These are phyloP conservation scores for Dendrostoma leiphaemia DNA, from an alignment of 2,329 filamentous ascomycete species.

Conservation along the genomic window DNA sequence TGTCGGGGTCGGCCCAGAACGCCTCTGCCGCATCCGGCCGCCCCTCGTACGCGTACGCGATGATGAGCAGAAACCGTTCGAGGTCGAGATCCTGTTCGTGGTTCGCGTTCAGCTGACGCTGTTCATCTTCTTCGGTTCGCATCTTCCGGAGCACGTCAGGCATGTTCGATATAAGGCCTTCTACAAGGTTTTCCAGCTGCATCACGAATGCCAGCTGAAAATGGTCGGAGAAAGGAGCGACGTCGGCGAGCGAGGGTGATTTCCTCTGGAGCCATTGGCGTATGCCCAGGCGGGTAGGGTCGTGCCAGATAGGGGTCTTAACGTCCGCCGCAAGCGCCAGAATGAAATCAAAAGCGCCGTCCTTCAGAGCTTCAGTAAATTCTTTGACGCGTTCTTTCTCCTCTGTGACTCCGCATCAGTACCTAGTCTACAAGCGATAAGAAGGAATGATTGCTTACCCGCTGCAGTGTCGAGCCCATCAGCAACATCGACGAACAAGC, in stretches of 20 bases:
- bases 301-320: constrained; percentile 79
- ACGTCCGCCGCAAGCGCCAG: constrained; percentile 81
- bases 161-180: constrained; percentile 92
- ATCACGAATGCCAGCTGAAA: constrained; percentile 75
- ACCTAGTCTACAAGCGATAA: background rate
- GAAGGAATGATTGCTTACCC: constrained; percentile 23
- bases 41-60: constrained; percentile 86
- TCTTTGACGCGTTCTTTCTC: constrained; percentile 68
- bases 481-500: constrained; percentile 77
- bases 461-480: constrained; percentile 43
- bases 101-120: constrained; percentile 64
- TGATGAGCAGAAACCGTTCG: constrained; percentile 87
- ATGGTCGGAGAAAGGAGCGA: constrained; percentile 65
- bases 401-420: constrained; percentile 41
- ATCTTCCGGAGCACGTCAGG: constrained; percentile 86
- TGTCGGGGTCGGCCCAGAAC: constrained; percentile 91
- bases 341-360: constrained; percentile 90
- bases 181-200: constrained; percentile 82
- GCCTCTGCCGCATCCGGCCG: constrained; percentile 79
- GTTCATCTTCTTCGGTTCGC: constrained; percentile 86
- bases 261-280: constrained; percentile 81
- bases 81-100: constrained; percentile 71
- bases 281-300: constrained; percentile 80
- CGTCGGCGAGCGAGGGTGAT: constrained; percentile 62
- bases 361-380: constrained; percentile 76